Evolutionary conservation across 495 filamentous ascomycete species (phyloP), one percentile per base, ranked within the genome.

Genomic region (Lasiosphaeris hirsuta): DNA sequence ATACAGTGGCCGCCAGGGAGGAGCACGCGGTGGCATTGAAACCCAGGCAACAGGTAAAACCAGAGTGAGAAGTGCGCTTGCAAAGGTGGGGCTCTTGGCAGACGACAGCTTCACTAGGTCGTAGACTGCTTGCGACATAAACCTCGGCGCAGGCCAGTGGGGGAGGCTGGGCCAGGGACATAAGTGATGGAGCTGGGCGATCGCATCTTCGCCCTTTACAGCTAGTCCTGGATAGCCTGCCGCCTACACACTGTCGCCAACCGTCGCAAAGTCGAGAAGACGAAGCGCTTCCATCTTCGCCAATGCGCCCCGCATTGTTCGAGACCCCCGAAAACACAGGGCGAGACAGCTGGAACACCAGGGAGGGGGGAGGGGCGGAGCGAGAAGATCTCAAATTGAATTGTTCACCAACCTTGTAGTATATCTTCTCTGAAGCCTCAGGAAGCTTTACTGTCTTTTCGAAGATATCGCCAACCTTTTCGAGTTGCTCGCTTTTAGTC

Each of bases 401-500:
- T 49, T 40, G 15, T n/a, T 42, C 33, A 80, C 82, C 61, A 74
- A 90, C 89, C 88, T 95, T 95, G 78, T 91, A 95, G 62, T 74
- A 79, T 45, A 93, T 83, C 73, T 92, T 94, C 51, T 87, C 76
- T 10, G 72, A 70, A 0, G 76, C 69, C 23, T 76, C 68, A 2
- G 88, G 79, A 14, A 97, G 77, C 36, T 81, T 75, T 15, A 97
- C 90, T 44, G 81, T 81, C 74, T 95, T 96, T 74, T 86, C 78
- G 61, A 92, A 94, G 58, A 75, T 63, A 46, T 83, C 81, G 60
- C 81, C 85, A 18, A 83, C 81, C 68, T 88, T 87, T 44, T 90
- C 85, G 48, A 98, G 80, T 76, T 86, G 84, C 64, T 90, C 84
- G 46, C 82, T 90, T 78, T 90, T 89, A 44, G 81, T 78, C 94